Percentiles rank a stretch among this genome's conserved stretches.
Evolutionary conservation across 2,329 filamentous ascomycete species (phyloP).

Genomic region (Atkinsonella hypoxylon): DNA sequence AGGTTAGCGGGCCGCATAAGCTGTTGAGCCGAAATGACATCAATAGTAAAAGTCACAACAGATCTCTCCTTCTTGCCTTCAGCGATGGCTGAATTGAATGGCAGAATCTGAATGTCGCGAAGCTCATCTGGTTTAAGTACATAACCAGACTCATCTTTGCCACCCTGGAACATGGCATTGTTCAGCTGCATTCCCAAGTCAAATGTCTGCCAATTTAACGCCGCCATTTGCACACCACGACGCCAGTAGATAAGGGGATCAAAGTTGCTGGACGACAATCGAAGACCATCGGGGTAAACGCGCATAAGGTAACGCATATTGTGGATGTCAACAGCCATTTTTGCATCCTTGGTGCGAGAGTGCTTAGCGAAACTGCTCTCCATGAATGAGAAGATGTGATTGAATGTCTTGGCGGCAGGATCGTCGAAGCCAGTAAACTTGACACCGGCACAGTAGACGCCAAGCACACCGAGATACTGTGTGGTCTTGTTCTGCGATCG

Average conservation of each 20-base stretch:
- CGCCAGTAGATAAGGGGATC: conserved; percentile 91
- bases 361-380: conserved; percentile 79
- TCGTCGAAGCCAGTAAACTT: conserved; percentile 76
- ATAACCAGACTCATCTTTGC: conserved; percentile 77
- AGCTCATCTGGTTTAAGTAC: conserved; percentile 85
- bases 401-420: conserved; percentile 71
- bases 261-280: conserved; percentile 84
- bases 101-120: conserved; percentile 54
- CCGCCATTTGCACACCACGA: conserved; percentile 92
- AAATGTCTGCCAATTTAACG: conserved; percentile 96
- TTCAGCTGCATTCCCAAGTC: conserved; percentile 94
- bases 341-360: conserved; percentile 62
- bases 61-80: conserved; percentile 64
- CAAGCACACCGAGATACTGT: conserved; percentile 70
- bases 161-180: conserved; percentile 92
- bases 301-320: conserved; percentile 88
- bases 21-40: conserved; percentile 88
- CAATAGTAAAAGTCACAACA: conserved; percentile 71
- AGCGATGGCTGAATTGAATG: conserved; percentile 36
- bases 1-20: conserved; percentile 71
- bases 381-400: conserved; percentile 92
- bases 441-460: conserved; percentile 61
- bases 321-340: conserved; percentile 71
- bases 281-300: conserved; percentile 76
- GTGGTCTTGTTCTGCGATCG: conserved; percentile 74